Percentiles rank a stretch among this genome's conserved stretches.
Evolutionary conservation across 2,329 filamentous ascomycete genomes (phyloP).

Genomic region (Pseudogymnoascus sp.): DNA sequence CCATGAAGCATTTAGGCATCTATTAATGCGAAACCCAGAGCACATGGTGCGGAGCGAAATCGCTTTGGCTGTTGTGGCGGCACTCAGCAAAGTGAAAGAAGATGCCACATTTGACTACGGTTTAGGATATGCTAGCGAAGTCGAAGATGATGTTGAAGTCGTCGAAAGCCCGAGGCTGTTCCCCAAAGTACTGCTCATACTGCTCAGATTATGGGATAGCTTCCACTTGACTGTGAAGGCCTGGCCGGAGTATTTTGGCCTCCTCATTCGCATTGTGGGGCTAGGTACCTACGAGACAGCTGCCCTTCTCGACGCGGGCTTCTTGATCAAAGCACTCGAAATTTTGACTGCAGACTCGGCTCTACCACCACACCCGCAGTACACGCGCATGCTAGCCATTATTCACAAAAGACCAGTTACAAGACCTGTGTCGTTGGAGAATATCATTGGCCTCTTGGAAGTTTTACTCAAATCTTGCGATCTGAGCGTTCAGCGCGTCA

Average conservation of each 20-base stretch:
- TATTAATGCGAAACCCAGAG: constrained; percentile 57
- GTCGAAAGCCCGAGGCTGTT: constrained; percentile 26
- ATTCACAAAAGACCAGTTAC: constrained; percentile 42
- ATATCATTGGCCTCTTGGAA: constrained; percentile 43
- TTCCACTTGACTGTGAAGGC: constrained; percentile 55
- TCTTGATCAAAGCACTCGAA: constrained; percentile 41
- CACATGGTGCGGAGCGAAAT: constrained; percentile 44
- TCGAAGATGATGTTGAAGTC: constrained; percentile 23
- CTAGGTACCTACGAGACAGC: constrained; percentile 52
- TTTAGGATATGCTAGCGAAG: constrained; percentile 17
- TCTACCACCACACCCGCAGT: constrained; percentile 35
- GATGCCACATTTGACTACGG: constrained; percentile 42
- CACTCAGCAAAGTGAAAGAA: constrained; percentile 45
- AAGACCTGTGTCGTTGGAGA: constrained; percentile 46
- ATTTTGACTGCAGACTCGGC: constrained; percentile 26
- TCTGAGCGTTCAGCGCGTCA: constrained; percentile 25
- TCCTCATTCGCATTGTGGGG: constrained; percentile 58
- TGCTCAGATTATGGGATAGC: constrained; percentile 51
- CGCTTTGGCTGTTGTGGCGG: constrained; percentile 42
- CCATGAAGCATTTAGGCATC: constrained; percentile 50
- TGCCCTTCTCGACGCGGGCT: constrained; percentile 52
- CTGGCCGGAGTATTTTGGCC: constrained; percentile 70
- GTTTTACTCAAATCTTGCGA: constrained; percentile 25
- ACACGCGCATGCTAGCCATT: constrained; percentile 44
- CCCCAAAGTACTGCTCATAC: constrained; percentile 33